Evolutionary conservation across 106 monocot species (phyloP).

Genomic region (Dendrobium huoshanense): DNA sequence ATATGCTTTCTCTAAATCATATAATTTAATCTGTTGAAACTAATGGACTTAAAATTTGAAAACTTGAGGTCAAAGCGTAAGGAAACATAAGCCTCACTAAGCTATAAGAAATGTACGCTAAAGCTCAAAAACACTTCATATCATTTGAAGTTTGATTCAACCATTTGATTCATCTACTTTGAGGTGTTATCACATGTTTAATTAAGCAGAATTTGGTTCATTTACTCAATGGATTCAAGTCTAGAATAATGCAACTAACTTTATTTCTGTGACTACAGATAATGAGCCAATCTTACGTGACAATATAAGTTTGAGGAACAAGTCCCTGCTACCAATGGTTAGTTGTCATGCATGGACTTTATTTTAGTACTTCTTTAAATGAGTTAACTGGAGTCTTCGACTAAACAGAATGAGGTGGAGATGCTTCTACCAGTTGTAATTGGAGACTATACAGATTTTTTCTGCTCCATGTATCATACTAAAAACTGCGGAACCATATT

Average conservation of each 20-base stretch:
- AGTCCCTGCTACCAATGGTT: constrained; percentile 77
- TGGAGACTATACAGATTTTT: constrained; percentile 97
- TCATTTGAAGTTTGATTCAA: neutral
- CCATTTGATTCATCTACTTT: neutral
- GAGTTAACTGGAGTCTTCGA: neutral
- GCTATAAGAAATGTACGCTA: neutral
- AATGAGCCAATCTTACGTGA: constrained; percentile 80
- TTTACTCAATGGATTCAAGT: neutral
- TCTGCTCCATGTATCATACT: constrained; percentile 83
- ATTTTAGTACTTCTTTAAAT: neutral
- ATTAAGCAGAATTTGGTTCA: neutral
- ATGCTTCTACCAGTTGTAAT: constrained; percentile 85
- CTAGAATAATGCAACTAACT: neutral
- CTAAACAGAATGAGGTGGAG: constrained; percentile 61
- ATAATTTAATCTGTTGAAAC: no score
- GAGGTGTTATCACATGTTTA: neutral
- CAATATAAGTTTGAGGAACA: constrained; percentile 61
- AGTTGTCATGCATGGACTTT: neutral
- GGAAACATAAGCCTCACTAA: neutral
- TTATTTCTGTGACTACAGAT: constrained; percentile 33
- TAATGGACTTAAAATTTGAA: neutral
- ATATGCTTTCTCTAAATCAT: no score
- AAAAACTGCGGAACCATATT: constrained; percentile 91
- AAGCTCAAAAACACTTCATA: neutral
- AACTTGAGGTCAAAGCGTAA: neutral